Evolutionary conservation across 371 early-diverging fungal species (phyloP), one percentile per base, ranked within the genome.

Genomic region (Amoeboaphelidium protococcarum): DNA sequence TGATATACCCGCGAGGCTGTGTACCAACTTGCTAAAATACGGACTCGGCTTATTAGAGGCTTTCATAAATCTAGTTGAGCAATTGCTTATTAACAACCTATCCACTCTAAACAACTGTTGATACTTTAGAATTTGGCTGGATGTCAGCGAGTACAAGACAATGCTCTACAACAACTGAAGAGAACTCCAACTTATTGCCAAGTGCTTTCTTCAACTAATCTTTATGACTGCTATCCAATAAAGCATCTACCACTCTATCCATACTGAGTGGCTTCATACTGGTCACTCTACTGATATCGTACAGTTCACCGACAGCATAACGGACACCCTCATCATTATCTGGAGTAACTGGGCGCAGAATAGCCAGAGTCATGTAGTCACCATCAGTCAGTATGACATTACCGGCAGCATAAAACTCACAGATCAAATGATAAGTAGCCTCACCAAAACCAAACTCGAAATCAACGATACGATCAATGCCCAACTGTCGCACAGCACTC

Each of bases 371-470:
- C 20, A 61, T 67, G 60, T 78, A 85, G 27, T 82, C 69, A 40
- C 74, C 70, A 69, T 92, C 88, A 2, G 90, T 87, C 54, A 96
- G 60, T 46, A 96, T 84, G 47, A 96, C 71, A 63, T 96, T 96
- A 2, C 96, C 96, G 67, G 76, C 58, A 1, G 40, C 23, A 43
- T 48, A 50, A 19, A 48, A 48, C 24, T 48, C 48, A n/a, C 24
- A 41, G 20, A 42, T 20, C 2, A 48, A 20, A 10, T 41, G 26
- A 41, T 42, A 41, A 10, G 12, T 12, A 12, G 10, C 40, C 10
- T 10, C 40, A 37, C n/a, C n/a, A 37, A 12, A 37, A 12, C 86
- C 87, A 2, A 88, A n/a, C 50, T 80, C 75, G 63, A 94, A 74
- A 62, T 89, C 83, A 21, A 91, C 72, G 48, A 87, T 78, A 40